These are phyloP conservation scores for Aspergillus heteromorphus DNA, from an alignment of 495 filamentous ascomycete genomes.

Conservation along the genomic window DNA sequence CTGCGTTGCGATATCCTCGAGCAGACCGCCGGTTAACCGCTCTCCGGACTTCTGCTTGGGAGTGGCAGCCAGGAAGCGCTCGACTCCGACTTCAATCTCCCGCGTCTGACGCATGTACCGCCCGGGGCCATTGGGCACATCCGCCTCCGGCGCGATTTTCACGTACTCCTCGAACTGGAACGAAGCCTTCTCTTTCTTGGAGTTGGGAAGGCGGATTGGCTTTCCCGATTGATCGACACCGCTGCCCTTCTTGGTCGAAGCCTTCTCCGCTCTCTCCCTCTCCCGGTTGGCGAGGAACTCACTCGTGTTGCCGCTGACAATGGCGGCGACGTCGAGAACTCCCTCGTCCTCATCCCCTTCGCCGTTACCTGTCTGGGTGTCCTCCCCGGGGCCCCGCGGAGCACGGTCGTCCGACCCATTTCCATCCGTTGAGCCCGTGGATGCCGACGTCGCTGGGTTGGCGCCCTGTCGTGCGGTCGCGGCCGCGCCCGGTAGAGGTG, in stretches of 20 bases:
- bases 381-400: constrained; percentile 47
- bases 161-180: constrained; percentile 82
- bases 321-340: constrained; percentile 87
- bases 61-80: constrained; percentile 75
- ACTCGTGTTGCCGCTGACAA: constrained; percentile 87
- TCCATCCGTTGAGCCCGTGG: constrained; percentile 44
- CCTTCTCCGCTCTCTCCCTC: constrained; percentile 85
- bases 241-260: constrained; percentile 55
- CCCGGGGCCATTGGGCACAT: constrained; percentile 18
- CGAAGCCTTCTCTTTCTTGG: constrained; percentile 65
- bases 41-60: constrained; percentile 27
- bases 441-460: constrained; percentile 57
- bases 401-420: constrained; percentile 25
- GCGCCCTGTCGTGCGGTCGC: constrained; percentile 42
- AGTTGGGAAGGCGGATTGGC: constrained; percentile 66
- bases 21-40: constrained; percentile 53
- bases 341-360: constrained; percentile 65
- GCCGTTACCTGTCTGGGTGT: constrained; percentile 47
- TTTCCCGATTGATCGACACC: constrained; percentile 43
- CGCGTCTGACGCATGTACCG: constrained; percentile 41
- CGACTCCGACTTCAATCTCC: constrained; percentile 81
- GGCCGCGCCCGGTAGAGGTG: constrained; percentile 50
- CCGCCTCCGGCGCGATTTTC: constrained; percentile 45
- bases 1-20: constrained; percentile 74
- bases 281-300: constrained; percentile 90